These are phyloP conservation scores for Apiospora pterosperma DNA, from an alignment of 2,329 filamentous ascomycete species.

Conservation along the genomic window DNA sequence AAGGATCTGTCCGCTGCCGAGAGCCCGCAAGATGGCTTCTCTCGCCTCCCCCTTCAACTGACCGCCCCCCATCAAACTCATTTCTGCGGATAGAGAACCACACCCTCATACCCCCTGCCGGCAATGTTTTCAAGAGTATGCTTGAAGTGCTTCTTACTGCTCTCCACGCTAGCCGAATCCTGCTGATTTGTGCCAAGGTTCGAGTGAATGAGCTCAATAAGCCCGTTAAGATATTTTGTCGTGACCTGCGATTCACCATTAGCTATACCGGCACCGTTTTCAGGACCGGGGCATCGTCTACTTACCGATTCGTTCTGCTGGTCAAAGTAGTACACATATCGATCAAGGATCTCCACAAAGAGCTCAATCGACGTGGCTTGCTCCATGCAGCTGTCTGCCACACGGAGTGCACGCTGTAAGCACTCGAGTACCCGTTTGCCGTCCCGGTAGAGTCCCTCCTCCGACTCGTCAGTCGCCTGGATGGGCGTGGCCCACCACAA, in stretches of 20 bases:
- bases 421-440: conserved; percentile 97
- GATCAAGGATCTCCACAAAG: conserved; percentile 96
- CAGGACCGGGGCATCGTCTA: conserved; percentile 2
- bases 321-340: conserved; percentile 99
- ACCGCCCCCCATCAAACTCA: conserved; percentile 9
- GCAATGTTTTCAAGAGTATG: conserved; percentile 92
- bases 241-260: conserved; percentile 56
- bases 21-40: neutral
- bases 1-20: neutral
- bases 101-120: conserved; percentile 87
- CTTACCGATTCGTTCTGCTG: conserved; percentile 92
- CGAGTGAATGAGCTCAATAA: conserved; percentile 97
- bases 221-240: conserved; percentile 94
- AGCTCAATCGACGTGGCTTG: conserved; percentile 94
- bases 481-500: conserved; percentile 97
- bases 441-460: conserved; percentile 82
- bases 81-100: conserved; percentile 65
- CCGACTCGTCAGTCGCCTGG: conserved; percentile 71
- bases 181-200: conserved; percentile 84
- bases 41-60: neutral
- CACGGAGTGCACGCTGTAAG: conserved; percentile 87
- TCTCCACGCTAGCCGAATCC: conserved; percentile 79
- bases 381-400: conserved; percentile 99
- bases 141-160: conserved; percentile 89
- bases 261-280: neutral